phyloP scores from a whole-genome alignment of 441 rosid genomes.

The Breynia disticha region DNA sequence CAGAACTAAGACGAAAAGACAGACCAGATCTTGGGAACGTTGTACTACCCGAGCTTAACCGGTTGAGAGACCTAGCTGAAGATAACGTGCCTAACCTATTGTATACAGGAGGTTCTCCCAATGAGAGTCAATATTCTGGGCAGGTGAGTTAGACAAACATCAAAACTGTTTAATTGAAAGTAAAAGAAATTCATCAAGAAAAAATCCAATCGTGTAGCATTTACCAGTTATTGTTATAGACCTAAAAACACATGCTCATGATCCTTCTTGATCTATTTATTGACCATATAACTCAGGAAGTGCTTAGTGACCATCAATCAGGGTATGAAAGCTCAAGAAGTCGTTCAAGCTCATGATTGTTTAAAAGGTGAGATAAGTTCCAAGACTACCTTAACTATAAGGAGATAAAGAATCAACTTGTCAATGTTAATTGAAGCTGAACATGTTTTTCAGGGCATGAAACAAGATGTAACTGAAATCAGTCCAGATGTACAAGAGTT shows the following conservation, averaged over 20 bases:
- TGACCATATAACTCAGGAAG: slow-evolving; percentile 16
- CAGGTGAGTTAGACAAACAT: slow-evolving; percentile 20
- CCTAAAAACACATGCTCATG: no score
- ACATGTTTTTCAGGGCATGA: no score
- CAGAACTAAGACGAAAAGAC: slow-evolving; percentile 68
- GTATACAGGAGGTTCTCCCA: slow-evolving; percentile 21
- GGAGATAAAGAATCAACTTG: no score
- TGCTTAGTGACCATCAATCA: slow-evolving; percentile 20
- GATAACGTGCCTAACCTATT: slow-evolving; percentile 27
- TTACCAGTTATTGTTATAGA: no score
- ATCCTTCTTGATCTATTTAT: no score
- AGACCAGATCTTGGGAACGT: slow-evolving; percentile 64
- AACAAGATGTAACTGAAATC: no score
- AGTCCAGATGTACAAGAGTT: no score
- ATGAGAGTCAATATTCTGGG: slow-evolving; percentile 24
- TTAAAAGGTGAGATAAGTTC: slow-evolving; percentile 6
- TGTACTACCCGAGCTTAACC: slow-evolving; percentile 63
- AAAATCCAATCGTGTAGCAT: no score
- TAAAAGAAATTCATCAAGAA: no score
- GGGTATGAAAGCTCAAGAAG: slow-evolving; percentile 24
- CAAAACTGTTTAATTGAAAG: neutral
- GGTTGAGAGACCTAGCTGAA: slow-evolving; percentile 50
- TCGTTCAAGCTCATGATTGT: slow-evolving; percentile 21
- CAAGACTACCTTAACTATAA: no score
- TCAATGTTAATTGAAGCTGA: no score